Evolutionary conservation across 495 filamentous ascomycete species (phyloP).

Genomic region (Aspergillus cavernicola): DNA sequence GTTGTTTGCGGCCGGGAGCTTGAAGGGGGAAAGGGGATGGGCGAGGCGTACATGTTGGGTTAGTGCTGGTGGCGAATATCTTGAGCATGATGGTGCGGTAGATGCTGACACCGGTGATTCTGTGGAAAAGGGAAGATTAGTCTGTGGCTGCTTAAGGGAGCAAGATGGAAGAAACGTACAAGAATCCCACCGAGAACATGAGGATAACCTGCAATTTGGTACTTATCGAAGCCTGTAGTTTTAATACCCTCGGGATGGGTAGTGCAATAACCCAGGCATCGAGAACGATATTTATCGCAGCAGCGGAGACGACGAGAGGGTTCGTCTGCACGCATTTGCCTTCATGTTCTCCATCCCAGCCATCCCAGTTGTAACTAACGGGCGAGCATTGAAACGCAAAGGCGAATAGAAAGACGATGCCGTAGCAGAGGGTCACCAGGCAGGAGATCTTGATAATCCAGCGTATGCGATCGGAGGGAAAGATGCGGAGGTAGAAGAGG

Average conservation of each 20-base stretch:
- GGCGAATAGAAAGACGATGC: constrained; percentile 26
- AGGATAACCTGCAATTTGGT: constrained; percentile 20
- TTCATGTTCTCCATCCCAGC: constrained; percentile 30
- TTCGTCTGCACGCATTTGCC: constrained; percentile 32
- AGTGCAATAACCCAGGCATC: constrained; percentile 44
- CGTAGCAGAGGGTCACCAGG: constrained; percentile 26
- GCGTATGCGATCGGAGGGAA: constrained; percentile 23
- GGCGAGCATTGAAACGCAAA: constrained; percentile 35
- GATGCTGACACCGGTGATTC: constrained; percentile 20
- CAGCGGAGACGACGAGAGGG: constrained; percentile 23
- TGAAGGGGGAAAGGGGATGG: background rate
- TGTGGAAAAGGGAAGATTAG: background rate
- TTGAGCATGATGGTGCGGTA: constrained; percentile 18
- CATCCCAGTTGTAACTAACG: constrained; percentile 32
- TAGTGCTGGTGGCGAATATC: constrained; percentile 6
- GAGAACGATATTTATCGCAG: constrained; percentile 37
- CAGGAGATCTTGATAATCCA: constrained; percentile 21
- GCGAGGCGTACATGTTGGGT: constrained; percentile 17
- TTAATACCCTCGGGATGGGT: constrained; percentile 22
- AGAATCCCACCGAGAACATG: constrained; percentile 23
- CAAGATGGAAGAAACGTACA: constrained; percentile 17
- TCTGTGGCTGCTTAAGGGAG: too few relatives aligned
- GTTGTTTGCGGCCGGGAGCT: background rate
- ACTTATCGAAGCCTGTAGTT: constrained; percentile 16
- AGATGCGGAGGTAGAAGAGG: constrained; percentile 33